Evolutionary conservation across 441 rosid species (phyloP).

Genomic region (Populus hybrid): DNA sequence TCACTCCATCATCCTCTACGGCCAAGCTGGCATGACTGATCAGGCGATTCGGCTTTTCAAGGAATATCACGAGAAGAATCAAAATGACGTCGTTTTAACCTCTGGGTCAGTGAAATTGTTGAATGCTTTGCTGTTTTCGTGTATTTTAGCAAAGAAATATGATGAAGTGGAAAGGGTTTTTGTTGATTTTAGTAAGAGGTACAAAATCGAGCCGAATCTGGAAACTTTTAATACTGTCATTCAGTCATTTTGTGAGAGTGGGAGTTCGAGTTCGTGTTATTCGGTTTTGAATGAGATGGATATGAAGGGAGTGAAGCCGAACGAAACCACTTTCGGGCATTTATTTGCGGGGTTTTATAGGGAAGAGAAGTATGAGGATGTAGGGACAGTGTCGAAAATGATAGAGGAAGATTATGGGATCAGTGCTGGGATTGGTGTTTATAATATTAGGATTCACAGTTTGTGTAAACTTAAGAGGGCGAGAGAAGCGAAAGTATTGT

Average conservation of each 20-base stretch:
- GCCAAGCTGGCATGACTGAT: constrained; percentile 70
- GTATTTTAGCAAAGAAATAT: constrained; percentile 51
- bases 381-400: constrained; percentile 54
- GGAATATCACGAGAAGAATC: constrained; percentile 41
- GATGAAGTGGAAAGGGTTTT: constrained; percentile 57
- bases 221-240: constrained; percentile 62
- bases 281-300: constrained; percentile 76
- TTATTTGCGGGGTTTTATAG: constrained; percentile 61
- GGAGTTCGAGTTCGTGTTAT: constrained; percentile 53
- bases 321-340: constrained; percentile 39
- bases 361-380: constrained; percentile 70
- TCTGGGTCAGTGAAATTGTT: constrained; percentile 48
- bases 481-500: constrained; percentile 53
- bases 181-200: constrained; percentile 55
- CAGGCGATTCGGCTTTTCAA: constrained; percentile 51
- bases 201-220: constrained; percentile 50
- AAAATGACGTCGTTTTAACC: neutral
- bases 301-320: constrained; percentile 51
- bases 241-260: constrained; percentile 58
- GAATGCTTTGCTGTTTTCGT: constrained; percentile 65
- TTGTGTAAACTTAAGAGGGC: constrained; percentile 59
- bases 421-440: constrained; percentile 31
- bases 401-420: constrained; percentile 53
- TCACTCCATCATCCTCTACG: constrained; percentile 69
- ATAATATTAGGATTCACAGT: constrained; percentile 64